Percentiles rank a stretch among this genome's conserved stretches.
phyloP scores from a whole-genome alignment of 306 rosid genomes.

The Sicyos edulis region DNA sequence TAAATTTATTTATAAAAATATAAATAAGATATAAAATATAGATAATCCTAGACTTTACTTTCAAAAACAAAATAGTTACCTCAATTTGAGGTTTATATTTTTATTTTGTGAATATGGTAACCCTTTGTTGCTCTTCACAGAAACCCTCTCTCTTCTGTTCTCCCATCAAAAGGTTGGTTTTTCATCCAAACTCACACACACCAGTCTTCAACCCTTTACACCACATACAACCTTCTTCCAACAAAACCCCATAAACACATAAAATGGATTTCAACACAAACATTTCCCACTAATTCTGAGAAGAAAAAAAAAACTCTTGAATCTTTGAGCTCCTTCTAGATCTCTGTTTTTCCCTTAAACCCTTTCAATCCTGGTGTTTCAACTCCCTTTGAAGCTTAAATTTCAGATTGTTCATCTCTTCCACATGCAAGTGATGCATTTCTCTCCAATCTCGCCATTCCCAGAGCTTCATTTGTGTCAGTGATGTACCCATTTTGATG shows the following conservation, averaged over 20 bases:
- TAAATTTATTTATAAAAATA: too few species aligned
- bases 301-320: conserved; percentile 17
- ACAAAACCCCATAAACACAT: conserved; percentile 1
- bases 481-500: neutral
- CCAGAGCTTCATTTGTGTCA: conserved; percentile 13
- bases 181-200: conserved; percentile 14
- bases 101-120: too few species aligned
- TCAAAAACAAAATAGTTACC: too few species aligned
- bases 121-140: conserved; percentile 2
- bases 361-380: conserved; percentile 11
- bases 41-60: too few species aligned
- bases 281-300: neutral
- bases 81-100: too few species aligned
- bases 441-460: neutral
- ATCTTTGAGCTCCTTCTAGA: neutral
- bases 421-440: neutral
- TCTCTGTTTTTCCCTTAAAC: conserved; percentile 23
- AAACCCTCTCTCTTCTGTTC: conserved; percentile 19
- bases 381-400: neutral
- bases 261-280: neutral
- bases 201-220: conserved; percentile 19
- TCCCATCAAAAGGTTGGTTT: conserved; percentile 13
- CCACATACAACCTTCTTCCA: conserved; percentile 19
- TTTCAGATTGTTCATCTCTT: too few species aligned
- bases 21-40: too few species aligned